Conservation (phyloP, 495 filamentous ascomycete species). For the Daldinia bambusicola region DNA sequence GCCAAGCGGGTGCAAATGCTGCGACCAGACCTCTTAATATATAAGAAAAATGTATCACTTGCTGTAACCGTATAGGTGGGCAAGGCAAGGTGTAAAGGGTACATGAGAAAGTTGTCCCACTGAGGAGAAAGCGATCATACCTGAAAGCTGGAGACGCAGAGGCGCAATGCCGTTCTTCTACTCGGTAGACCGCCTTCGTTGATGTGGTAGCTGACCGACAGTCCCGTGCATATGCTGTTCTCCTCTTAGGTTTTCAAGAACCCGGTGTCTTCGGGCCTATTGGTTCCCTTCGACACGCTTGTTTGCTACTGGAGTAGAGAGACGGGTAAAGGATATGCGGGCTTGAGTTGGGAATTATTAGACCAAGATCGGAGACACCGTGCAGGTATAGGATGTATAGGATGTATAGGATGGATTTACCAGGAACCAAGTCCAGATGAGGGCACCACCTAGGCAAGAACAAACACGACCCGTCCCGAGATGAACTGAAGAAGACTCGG, state of each 20-base stretch:
- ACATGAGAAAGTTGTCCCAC: conserved; percentile 12
- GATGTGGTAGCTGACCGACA: conserved; percentile 39
- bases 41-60: conserved; percentile 15
- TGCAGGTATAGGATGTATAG: no score
- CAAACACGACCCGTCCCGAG: conserved; percentile 6
- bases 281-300: conserved; percentile 24
- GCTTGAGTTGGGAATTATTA: conserved; percentile 38
- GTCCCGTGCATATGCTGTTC: conserved; percentile 42
- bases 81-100: not conserved
- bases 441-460: conserved; percentile 12
- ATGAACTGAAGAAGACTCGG: conserved; percentile 9
- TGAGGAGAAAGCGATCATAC: conserved; percentile 35
- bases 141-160: conserved; percentile 34
- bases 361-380: conserved; percentile 36
- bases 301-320: conserved; percentile 27
- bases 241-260: conserved; percentile 30
- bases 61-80: conserved; percentile 6
- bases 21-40: conserved; percentile 20
- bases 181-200: conserved; percentile 41
- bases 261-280: conserved; percentile 42
- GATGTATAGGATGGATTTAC: conserved; percentile 25
- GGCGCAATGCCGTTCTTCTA: conserved; percentile 19
- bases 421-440: conserved; percentile 30
- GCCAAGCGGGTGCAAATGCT: conserved; percentile 14
- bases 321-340: conserved; percentile 25